A percentile compares a stretch with the other conserved stretches of the same genome.
Evolutionary conservation across 805 yeast species (phyloP).

Genomic region (Barnettozyma wickerhamii): DNA sequence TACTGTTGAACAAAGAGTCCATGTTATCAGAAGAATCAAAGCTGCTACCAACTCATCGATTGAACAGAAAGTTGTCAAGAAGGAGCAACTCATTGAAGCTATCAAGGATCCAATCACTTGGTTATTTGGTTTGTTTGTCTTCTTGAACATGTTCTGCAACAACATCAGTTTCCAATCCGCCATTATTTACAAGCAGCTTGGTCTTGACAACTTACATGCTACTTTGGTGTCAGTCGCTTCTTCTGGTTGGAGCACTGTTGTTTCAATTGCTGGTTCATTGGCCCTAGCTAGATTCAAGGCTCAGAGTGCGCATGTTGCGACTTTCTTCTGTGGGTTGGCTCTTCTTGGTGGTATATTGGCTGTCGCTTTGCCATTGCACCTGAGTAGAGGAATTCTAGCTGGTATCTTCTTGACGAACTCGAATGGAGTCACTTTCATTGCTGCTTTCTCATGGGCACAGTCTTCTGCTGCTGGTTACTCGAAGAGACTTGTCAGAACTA

Average conservation of each 20-base stretch:
- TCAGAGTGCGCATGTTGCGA: conserved; percentile 35
- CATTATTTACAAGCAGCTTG: conserved; percentile 39
- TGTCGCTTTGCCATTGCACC: conserved; percentile 33
- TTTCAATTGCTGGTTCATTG: conserved; percentile 32
- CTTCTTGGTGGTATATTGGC: conserved; percentile 36
- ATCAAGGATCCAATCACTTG: conserved; percentile 40
- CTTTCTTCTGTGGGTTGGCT: conserved; percentile 29
- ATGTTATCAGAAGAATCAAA: conserved; percentile 42
- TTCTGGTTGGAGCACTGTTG: conserved; percentile 21
- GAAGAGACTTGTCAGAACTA: conserved; percentile 38
- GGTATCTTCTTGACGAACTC: conserved; percentile 26
- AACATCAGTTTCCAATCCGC: conserved; percentile 45
- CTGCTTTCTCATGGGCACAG: conserved; percentile 18
- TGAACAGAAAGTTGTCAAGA: conserved; percentile 42
- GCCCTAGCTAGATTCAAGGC: conserved; percentile 26
- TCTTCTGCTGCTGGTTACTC: conserved; percentile 37
- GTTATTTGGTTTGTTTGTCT: conserved; percentile 27
- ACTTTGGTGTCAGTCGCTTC: conserved; percentile 45
- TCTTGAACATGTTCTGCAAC: conserved; percentile 30
- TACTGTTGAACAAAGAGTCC: conserved; percentile 42
- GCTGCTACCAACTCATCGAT: conserved; percentile 34
- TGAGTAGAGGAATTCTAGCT: conserved; percentile 31
- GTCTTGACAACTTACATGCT: conserved; percentile 34
- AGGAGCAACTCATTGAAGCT: conserved; percentile 38
- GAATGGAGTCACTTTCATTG: conserved; percentile 28